Conservation (phyloP, 2,329 filamentous ascomycete species). For the Fusarium marasasianum region DNA sequence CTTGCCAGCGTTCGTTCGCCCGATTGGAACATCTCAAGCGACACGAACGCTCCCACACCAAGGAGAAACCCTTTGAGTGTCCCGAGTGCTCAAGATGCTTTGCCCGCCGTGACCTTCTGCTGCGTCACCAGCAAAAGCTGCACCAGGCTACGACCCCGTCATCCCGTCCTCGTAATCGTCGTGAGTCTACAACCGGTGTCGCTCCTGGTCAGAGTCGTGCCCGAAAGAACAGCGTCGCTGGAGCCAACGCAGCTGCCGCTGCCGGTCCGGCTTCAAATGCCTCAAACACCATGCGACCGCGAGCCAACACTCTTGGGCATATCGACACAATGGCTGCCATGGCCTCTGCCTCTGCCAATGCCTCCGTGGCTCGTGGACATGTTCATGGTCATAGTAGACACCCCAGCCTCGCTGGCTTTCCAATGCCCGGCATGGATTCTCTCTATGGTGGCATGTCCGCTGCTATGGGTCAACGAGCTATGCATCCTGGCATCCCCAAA, state of each 20-base stretch:
- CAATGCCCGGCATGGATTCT: conserved; percentile 66
- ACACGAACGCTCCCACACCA: conserved; percentile 97
- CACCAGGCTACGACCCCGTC: conserved; percentile 93
- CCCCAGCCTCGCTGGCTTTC: conserved; percentile 76
- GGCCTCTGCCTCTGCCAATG: conserved; percentile 66
- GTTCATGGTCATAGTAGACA: conserved; percentile 72
- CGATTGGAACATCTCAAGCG: conserved; percentile 96
- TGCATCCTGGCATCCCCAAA: conserved; percentile 77
- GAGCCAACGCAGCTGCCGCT: conserved; percentile 55
- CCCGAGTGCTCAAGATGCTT: conserved; percentile 95
- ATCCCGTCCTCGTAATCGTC: conserved; percentile 83
- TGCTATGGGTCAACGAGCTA: conserved; percentile 71
- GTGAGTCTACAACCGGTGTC: conserved; percentile 85
- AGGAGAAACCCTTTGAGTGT: conserved; percentile 98
- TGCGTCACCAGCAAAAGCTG: conserved; percentile 97
- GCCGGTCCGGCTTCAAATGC: conserved; percentile 54
- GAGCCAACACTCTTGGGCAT: conserved; percentile 96
- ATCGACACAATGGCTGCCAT: conserved; percentile 81
- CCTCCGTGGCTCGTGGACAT: conserved; percentile 60
- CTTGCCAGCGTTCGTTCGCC: conserved; percentile 91
- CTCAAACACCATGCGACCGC: conserved; percentile 77
- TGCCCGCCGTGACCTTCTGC: conserved; percentile 87
- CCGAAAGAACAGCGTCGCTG: conserved; percentile 90
- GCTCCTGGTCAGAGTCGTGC: conserved; percentile 75
- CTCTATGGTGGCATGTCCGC: conserved; percentile 79